Evolutionary conservation across 78 protist genomes (phyloP).

Genomic region (Cyanophora paradoxa): DNA sequence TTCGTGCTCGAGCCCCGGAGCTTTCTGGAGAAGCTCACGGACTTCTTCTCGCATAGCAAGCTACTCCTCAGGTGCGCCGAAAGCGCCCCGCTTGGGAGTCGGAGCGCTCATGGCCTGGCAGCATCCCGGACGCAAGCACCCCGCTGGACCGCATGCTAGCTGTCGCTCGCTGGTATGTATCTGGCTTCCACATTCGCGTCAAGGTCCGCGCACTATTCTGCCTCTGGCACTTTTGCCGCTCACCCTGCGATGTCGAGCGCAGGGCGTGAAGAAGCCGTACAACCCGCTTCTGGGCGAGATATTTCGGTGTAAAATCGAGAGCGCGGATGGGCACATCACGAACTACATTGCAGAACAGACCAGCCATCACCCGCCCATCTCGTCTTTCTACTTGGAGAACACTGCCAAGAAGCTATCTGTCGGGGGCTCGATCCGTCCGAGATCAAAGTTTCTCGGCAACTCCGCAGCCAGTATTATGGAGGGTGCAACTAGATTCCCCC

Average conservation of each 20-base stretch:
- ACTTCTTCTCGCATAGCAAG: slow-evolving; percentile 40
- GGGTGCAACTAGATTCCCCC: background rate
- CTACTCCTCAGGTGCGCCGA: slow-evolving; percentile 27
- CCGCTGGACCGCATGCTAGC: slow-evolving; percentile 56
- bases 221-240: too few relatives aligned
- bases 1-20: slow-evolving; percentile 86
- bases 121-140: background rate
- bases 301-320: slow-evolving; percentile 58
- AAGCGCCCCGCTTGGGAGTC: too few relatives aligned
- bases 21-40: slow-evolving; percentile 65
- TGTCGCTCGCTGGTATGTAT: slow-evolving; percentile 67
- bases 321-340: background rate
- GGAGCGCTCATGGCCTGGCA: too few relatives aligned
- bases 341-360: slow-evolving; percentile 66
- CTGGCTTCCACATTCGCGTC: slow-evolving; percentile 68
- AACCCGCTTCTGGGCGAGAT: slow-evolving; percentile 86
- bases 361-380: slow-evolving; percentile 89
- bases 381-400: slow-evolving; percentile 62
- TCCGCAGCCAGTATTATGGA: too few relatives aligned
- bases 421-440: slow-evolving; percentile 43
- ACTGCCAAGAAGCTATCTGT: slow-evolving; percentile 43
- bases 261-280: slow-evolving; percentile 86
- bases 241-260: too few relatives aligned
- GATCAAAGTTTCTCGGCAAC: slow-evolving; percentile 68
- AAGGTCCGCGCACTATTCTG: slow-evolving; percentile 10